A percentile compares a stretch with the other conserved stretches of the same genome.
These are phyloP conservation scores for Trichoderma erinaceum DNA, from an alignment of 495 filamentous ascomycete genomes.

Conservation along the genomic window DNA sequence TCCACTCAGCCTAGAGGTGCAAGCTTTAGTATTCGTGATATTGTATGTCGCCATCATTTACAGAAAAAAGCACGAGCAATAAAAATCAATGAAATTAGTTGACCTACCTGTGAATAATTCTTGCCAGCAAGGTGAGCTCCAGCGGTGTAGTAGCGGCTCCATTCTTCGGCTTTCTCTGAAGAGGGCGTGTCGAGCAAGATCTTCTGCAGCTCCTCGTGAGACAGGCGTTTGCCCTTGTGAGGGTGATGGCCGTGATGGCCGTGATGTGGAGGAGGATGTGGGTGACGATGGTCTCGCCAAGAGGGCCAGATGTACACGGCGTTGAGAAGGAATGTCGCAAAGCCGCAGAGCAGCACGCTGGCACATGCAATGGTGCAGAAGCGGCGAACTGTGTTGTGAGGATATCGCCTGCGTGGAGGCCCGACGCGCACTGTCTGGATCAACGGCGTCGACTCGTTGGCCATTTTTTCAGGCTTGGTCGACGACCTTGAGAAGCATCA, in stretches of 20 bases:
- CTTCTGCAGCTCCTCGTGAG: conserved; percentile 60
- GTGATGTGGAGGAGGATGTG: conserved; percentile 24
- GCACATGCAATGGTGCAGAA: conserved; percentile 62
- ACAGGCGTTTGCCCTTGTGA: conserved; percentile 34
- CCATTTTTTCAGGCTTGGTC: conserved; percentile 31
- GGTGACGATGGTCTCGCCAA: conserved; percentile 30
- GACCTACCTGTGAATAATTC: conserved; percentile 58
- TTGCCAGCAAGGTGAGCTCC: conserved; percentile 85
- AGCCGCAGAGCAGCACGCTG: conserved; percentile 48
- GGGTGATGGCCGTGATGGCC: conserved; percentile 41
- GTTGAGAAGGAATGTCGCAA: conserved; percentile 54
- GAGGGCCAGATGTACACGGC: conserved; percentile 43
- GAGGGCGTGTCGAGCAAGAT: conserved; percentile 69
- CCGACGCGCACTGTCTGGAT: conserved; percentile 50
- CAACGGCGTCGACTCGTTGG: conserved; percentile 56
- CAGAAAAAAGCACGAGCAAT: neutral
- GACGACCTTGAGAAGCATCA: neutral
- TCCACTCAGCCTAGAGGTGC: conserved; percentile 71
- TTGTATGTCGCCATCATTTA: neutral
- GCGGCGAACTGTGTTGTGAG: conserved; percentile 60
- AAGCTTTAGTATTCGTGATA: neutral
- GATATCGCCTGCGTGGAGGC: conserved; percentile 55
- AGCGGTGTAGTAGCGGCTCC: conserved; percentile 85
- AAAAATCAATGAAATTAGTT: neutral
- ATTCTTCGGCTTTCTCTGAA: conserved; percentile 62